Percentiles rank a stretch among this genome's conserved stretches.
phyloP scores from a whole-genome alignment of 768 basidiomycete genomes.

The Tephrocybe sp. region DNA sequence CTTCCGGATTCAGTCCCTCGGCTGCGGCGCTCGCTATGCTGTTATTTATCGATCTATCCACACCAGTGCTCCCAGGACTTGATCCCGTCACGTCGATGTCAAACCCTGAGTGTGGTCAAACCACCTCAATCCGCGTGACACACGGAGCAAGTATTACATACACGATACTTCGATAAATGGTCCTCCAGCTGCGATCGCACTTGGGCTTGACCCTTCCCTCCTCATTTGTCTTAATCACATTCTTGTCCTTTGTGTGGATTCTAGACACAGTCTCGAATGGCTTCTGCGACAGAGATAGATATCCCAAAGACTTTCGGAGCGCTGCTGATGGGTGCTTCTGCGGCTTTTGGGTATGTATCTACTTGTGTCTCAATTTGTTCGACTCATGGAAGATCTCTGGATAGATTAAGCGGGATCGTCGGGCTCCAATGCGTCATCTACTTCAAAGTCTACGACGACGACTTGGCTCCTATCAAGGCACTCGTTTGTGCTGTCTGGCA shows the following conservation, averaged over 20 bases:
- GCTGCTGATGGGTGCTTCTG: constrained; percentile 21
- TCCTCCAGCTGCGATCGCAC: too few relatives aligned
- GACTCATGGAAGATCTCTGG: not conserved
- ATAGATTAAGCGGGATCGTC: constrained; percentile 24
- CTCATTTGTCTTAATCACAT: not conserved
- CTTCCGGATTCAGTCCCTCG: too few relatives aligned
- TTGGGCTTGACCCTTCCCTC: too few relatives aligned
- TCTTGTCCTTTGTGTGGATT: not conserved
- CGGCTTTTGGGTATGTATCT: constrained; percentile 22
- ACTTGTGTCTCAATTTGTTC: not conserved
- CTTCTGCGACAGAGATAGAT: constrained; percentile 8
- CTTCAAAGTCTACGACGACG: constrained; percentile 25
- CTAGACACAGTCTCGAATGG: not conserved
- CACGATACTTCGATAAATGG: too few relatives aligned
- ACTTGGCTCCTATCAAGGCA: constrained; percentile 15
- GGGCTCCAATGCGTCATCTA: constrained; percentile 25
- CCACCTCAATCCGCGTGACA: too few relatives aligned
- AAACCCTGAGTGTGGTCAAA: not conserved
- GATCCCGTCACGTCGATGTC: constrained; percentile 3
- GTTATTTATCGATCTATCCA: too few relatives aligned
- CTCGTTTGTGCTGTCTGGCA: constrained; percentile 19
- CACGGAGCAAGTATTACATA: too few relatives aligned
- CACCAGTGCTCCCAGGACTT: too few relatives aligned
- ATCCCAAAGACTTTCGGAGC: constrained; percentile 17
- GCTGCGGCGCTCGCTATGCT: too few relatives aligned